Evolutionary conservation across 768 basidiomycete species (phyloP).

Genomic region (Pleurotus salmoneostramineus): DNA sequence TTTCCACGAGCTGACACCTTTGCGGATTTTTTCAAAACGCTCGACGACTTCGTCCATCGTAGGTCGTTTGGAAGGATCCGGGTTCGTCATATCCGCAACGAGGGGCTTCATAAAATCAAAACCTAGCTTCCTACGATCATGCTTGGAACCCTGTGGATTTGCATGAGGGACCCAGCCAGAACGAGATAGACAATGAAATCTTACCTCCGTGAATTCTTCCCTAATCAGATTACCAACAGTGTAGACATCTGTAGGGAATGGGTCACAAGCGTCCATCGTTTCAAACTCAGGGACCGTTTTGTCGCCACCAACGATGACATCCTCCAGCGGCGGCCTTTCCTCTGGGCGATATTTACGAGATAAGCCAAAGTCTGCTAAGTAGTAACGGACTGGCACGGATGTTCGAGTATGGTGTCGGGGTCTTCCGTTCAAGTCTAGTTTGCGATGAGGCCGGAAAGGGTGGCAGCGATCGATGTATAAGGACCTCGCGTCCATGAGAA

Average conservation of each 20-base stretch:
- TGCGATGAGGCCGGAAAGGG: slow-evolving; percentile 12
- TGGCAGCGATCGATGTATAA: slow-evolving; percentile 18
- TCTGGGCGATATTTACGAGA: slow-evolving; percentile 21
- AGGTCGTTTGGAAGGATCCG: slow-evolving; percentile 28
- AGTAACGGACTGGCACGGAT: slow-evolving; percentile 19
- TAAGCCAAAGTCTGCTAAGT: slow-evolving; percentile 28
- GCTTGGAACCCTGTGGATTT: not conserved
- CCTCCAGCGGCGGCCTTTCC: slow-evolving; percentile 20
- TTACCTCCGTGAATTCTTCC: slow-evolving; percentile 8
- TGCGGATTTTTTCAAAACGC: slow-evolving; percentile 22
- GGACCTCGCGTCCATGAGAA: slow-evolving; percentile 21
- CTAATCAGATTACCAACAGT: slow-evolving; percentile 25
- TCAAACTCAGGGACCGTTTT: slow-evolving; percentile 31
- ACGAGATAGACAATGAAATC: not conserved
- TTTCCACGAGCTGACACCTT: slow-evolving; percentile 21
- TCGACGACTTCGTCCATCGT: slow-evolving; percentile 30
- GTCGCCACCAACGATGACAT: slow-evolving; percentile 33
- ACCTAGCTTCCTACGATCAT: slow-evolving; percentile 8
- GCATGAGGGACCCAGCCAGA: not conserved
- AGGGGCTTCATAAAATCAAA: slow-evolving; percentile 26
- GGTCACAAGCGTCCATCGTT: slow-evolving; percentile 16
- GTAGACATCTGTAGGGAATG: slow-evolving; percentile 31
- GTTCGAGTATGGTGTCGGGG: slow-evolving; percentile 14
- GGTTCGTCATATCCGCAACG: slow-evolving; percentile 29
- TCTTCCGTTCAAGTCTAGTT: slow-evolving; percentile 11